Evolutionary conservation across 768 basidiomycete species (phyloP), one percentile per base, ranked within the genome.

Genomic region (Suillus occidentalis): DNA sequence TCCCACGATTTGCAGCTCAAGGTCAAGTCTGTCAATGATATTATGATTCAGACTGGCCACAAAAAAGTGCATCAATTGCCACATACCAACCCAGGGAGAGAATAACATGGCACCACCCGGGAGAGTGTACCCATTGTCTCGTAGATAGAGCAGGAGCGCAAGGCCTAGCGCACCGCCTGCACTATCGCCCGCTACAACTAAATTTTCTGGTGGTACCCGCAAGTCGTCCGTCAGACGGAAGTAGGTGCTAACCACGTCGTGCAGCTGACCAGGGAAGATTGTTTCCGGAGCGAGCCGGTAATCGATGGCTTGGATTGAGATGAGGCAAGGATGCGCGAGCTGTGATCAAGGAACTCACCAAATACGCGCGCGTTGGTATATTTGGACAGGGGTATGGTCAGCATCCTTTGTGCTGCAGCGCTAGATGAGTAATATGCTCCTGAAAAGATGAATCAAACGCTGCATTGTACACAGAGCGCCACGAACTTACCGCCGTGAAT

Each of bases 1-100:
- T 97, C 94, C 94, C 97, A 99, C n/a, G 95, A 97, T 63, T 95
- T 93, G 75, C 95, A 98, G 69, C 94, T 96, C 88, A 97, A 93
- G 0, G 97, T 98, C 67, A 99, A 78, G 76, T 97, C 94, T 93
- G 68, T 22, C 42, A 31, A 31, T 31, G 4, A 31, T 31, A 22
- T 28, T 50, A 8, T 20, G 60, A 72, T 10, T 59, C 43, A 64
- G 58, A 62, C 20, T 60, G 58, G 31, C 22, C n/a, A 18, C 5
- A 59, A 6, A 28, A 68, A 58, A 57, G 39, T 50, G 36, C n/a
- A 56, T 42, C 40, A 65, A 12, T 40, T 47, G 39, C 18, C 36
- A 85, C 92, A 80, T 65, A 90, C 95, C 95, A 68, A 97, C 94
- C 95, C 95, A 98, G 6, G 95, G 95, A 28, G 91, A 95, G 86